Base-by-base conservation (phyloP, 2,329 filamentous ascomycete genomes). In the Colletotrichum chrysophilum region DNA sequence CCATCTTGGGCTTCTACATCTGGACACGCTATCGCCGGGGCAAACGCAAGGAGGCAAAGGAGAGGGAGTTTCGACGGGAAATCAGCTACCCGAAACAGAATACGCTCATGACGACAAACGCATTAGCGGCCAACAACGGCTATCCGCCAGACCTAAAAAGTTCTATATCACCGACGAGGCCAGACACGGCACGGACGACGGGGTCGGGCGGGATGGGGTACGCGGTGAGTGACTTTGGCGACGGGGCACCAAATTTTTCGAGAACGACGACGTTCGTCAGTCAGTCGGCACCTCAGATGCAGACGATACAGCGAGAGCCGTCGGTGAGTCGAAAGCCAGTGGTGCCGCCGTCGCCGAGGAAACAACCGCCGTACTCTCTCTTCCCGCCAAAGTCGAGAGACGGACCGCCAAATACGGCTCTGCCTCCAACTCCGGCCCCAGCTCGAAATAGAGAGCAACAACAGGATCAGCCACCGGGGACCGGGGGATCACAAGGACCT, bases 1-100 rank as follows among this genome's bases (percentile, higher is more conserved):
- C 84, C 1, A 82, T 86, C 5, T 66, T 83, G 4, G 80, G 81
- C 30, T 85, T 85, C 74, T 84, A 84, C 52, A 78, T 85, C 21
- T 80, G 87, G 30, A 75, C 82, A 13, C 82, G 84, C 38, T 80
- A 79, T 70, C 74, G 80, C 48, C 76, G 78, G 56, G 79, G 79
- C 34, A 80, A 80, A 71, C 76, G 69, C 48, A 77, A 75, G 64
- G 76, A 76, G 12, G 69, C 66, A 16, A 32, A 34, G n/a, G 38
- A 58, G 10, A 58, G 58, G 8, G 34, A 26, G 7, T 30, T 74
- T n/a, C 72, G 66, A 13, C 34, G 55, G 26, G 75, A 75, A 24
- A 80, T 80, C 60, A 76, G 80, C 67, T 79, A 80, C 61, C 79
- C 80, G 13, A 76, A 74, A 52, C 71, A 78, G 70, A 78, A 79